Base-by-base conservation (phyloP, 2,329 filamentous ascomycete genomes). In the Microdochium paspali region DNA sequence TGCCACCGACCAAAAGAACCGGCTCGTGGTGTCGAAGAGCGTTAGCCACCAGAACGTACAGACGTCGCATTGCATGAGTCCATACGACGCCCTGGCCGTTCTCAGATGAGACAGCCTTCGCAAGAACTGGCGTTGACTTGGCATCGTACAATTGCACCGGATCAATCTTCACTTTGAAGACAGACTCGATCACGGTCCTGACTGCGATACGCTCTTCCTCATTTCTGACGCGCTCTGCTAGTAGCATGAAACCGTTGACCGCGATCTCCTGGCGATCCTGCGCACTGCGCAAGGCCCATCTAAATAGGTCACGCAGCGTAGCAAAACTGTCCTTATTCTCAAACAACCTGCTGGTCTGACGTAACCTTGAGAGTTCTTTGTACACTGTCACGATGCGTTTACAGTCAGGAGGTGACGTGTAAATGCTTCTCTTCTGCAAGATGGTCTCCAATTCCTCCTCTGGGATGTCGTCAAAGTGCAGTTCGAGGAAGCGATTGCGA, bases 271-370 rank as follows among this genome's bases (percentile, higher is more conserved):
- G 86, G 10, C 90, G 82, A 24, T 84, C 88, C 54, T 95, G 87
- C 0, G 90, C 90, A 48, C 83, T 80, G 57, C 93, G 79, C 48
- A 94, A 70, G 3, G 93, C 91, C 93, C 93, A 99, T 55, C 93
- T 78, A 61, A 98, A 99, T 31, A 99, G 72, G 64, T 99, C 93
- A 76, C 93, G 79, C 43, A 99, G 72, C 2, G 93, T 99, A 2
- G 94, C 93, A 64, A 98, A 98, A 62, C 91, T 91, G 61, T 91
- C 93, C 65, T 95, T 95, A 59, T 96, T 89, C 68, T 98, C 94
- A 61, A 98, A 98, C 4, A 98, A 71, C 42, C 94, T 77, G 59
- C 83, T 91, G 21, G 90, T 89, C 66, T 98, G 94, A 23, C 94
- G 84, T 35, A 97, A 73, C 4, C 89, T 76, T 0, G 93, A 95